These are phyloP conservation scores for Fusarium annulatum DNA, from an alignment of 2,329 filamentous ascomycete genomes.

Conservation along the genomic window DNA sequence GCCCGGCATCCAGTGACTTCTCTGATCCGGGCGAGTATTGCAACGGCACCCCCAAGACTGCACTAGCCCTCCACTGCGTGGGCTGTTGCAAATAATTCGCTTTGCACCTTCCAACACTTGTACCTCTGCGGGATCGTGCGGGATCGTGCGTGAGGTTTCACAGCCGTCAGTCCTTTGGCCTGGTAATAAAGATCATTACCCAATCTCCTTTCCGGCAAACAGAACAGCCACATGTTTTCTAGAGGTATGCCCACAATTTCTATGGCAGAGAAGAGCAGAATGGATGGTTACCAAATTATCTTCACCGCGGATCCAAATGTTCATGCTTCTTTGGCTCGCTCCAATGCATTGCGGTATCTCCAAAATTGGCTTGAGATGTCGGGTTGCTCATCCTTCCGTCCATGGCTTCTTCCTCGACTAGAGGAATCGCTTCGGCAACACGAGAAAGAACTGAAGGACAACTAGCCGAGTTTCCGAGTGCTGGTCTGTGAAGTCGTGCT, in stretches of 20 bases:
- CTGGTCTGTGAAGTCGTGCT: too few species aligned
- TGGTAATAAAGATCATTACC: conserved; percentile 68
- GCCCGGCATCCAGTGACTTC: conserved; percentile 67
- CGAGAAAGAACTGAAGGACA: neutral
- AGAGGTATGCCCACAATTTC: conserved; percentile 45
- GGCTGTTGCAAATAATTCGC: conserved; percentile 58
- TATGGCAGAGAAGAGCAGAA: conserved; percentile 50
- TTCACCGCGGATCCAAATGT: too few species aligned
- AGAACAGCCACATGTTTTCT: conserved; percentile 64
- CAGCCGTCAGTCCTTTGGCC: conserved; percentile 64
- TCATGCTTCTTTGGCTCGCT: neutral
- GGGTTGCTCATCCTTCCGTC: neutral
- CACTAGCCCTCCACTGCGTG: conserved; percentile 66
- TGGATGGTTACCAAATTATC: too few species aligned
- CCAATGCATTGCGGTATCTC: neutral
- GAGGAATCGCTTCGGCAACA: neutral
- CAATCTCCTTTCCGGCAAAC: conserved; percentile 67
- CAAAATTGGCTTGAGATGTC: neutral
- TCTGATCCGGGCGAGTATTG: conserved; percentile 59
- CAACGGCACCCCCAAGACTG: conserved; percentile 49
- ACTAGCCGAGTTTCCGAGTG: neutral
- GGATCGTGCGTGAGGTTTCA: conserved; percentile 64
- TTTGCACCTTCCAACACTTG: conserved; percentile 55
- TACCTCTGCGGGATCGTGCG: conserved; percentile 64
- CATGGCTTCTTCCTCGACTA: neutral